Base-by-base conservation (phyloP, 2,329 filamentous ascomycete genomes). In the Trichoderma atroviride region DNA sequence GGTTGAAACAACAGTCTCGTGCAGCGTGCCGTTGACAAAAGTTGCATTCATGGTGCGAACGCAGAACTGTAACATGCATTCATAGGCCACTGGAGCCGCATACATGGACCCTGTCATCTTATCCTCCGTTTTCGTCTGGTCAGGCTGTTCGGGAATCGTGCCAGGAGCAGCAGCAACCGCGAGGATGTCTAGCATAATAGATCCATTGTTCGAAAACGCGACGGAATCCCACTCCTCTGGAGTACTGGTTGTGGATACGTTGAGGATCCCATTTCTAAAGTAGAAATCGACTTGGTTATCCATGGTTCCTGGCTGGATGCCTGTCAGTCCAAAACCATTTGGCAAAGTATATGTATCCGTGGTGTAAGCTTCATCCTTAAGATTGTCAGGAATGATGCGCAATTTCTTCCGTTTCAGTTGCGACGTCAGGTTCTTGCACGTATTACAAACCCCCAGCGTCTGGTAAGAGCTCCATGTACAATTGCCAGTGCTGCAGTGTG, bases 51-150 rank as follows among this genome's bases (percentile, higher is more conserved):
- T 62, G 29, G 22, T 62, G 29, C 40, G 59, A 33, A 62, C 59
- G n/a, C 59, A 62, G 31, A 62, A 62, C 16, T 62, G 59, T 37
- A 62, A 19, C 40, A 62, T 52, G 40, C 59, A 62, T 29, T 62
- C 59, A 62, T 50, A 62, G 19, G 59, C 59, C 4, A 62, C 59
- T 24, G 59, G 59, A 11, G 59, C 40, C 27, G 40, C 40, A 22
- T 62, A 62, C 5, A 62, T 62, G 5, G 19, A n/a, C 16, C 40
- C 40, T 7, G 19, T 43, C 40, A 43, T 43, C 6, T 19, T 9
- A 1, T 13, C 13, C 2, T 35, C 33, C 6, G 5, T 35, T 14
- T 13, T n/a, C 19, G 40, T 43, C 19, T 43, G 40, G 7, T 9
- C 40, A n/a, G 40, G 40, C 40, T 43, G 40, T 43, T 43, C 40